A percentile compares a stretch with the other conserved stretches of the same genome.
Evolutionary conservation across 306 rosid genomes (phyloP).

Genomic region (Spatholobus suberectus): DNA sequence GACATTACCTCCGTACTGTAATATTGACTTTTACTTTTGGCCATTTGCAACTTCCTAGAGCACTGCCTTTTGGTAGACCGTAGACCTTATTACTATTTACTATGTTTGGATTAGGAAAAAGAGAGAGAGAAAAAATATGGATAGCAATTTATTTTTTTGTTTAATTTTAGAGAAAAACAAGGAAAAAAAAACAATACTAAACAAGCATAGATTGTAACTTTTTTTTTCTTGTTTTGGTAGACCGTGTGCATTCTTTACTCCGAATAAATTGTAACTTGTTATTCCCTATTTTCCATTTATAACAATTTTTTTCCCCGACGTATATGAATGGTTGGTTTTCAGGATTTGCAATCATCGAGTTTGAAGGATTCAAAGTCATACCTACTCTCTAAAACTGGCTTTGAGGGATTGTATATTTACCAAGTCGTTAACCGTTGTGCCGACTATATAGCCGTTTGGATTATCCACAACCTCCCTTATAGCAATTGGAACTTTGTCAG

Average conservation of each 20-base stretch:
- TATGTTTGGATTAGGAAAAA: too few relatives aligned
- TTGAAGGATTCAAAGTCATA: slow-evolving; percentile 20
- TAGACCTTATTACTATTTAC: too few relatives aligned
- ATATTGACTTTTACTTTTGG: not conserved
- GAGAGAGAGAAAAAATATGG: too few relatives aligned
- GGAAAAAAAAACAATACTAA: too few relatives aligned
- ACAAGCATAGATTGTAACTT: too few relatives aligned
- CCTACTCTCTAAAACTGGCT: not conserved
- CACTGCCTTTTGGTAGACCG: not conserved
- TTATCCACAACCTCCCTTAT: not conserved
- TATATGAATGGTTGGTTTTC: not conserved
- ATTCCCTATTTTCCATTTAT: not conserved
- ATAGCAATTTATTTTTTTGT: too few relatives aligned
- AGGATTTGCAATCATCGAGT: not conserved
- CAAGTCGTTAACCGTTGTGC: not conserved
- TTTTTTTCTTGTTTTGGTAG: too few relatives aligned
- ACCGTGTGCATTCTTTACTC: too few relatives aligned
- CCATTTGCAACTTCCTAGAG: not conserved
- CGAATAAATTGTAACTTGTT: not conserved
- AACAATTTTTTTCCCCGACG: not conserved
- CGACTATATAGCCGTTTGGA: slow-evolving; percentile 12
- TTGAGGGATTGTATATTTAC: not conserved
- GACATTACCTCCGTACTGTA: not conserved
- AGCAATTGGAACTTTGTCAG: not conserved
- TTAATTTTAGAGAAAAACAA: too few relatives aligned